Evolutionary conservation across 2,329 filamentous ascomycete genomes (phyloP), one percentile per base, ranked within the genome.

Genomic region (Dothideomycetes sp.): DNA sequence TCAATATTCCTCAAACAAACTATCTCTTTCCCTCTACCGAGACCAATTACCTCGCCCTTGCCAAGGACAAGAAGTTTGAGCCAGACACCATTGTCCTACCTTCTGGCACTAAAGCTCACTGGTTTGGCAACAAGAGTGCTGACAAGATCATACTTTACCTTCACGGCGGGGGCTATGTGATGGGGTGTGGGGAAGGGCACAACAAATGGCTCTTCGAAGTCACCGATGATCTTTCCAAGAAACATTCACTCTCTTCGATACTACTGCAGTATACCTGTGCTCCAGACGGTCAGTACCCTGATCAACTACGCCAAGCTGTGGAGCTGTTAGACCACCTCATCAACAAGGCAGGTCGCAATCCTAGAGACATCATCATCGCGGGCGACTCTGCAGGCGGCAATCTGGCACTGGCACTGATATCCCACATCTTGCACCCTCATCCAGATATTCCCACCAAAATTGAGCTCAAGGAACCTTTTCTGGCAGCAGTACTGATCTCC

Each of bases 221-320:
- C 22, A 55, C 65, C 37, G 54, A 61, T 29, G 54, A 61, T n/a
- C 53, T 70, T 15, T 47, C 45, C 19, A 50, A 51, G 38, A 51
- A 56, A n/a, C 53, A 54, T 7, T 47, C 52, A 19, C 64, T 70
- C 37, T 59, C 62, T 22, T 56, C 73, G 35, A 64, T 78, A 36
- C 55, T 73, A 17, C 61, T 77, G n/a, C 67, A 68, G 30, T 81
- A 81, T 55, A 70, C 69, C 18, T 65, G 79, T n/a, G 65, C 73
- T 0, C 67, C 68, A 3, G 55, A 64, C 29, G 53, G 44, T 4
- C 51, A 53, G 31, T 73, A 72, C 48, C 70, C 70, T 2, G 56
- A 59, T 5, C 68, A 72, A 46, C 55, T 73, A 5, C 53, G 58
- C 43, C 64, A 74, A 54, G 67, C 63, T 10, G 56, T 63, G 15